Evolutionary conservation across 2,329 filamentous ascomycete species (phyloP), one percentile per base, ranked within the genome.

Genomic region (Ascochyta lentis): DNA sequence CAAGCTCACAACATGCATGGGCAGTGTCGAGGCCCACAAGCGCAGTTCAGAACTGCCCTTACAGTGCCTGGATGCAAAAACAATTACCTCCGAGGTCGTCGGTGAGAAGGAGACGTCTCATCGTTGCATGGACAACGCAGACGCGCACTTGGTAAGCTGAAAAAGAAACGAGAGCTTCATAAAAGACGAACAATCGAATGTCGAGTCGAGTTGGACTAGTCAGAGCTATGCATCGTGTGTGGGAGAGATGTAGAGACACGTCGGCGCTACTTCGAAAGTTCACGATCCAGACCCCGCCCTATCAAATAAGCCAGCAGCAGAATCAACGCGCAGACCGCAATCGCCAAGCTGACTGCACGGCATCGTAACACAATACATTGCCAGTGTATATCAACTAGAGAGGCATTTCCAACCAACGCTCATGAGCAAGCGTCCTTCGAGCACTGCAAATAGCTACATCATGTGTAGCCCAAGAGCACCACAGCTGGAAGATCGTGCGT

Each of bases 221-320:
- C 35, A 27, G 43, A 56, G 48, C 43, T 48, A 40, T 6, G 26
- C 9, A 29, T 46, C 29, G 31, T 33, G 35, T 35, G 53, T 50
- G 53, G 53, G 37, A 46, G n/a, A 37, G 35, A 50, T 9, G 34
- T 49, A 24, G 35, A 55, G 45, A 41, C 46, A 47, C 42, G 33
- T 52, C 43, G 54, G 54, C 54, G 54, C 54, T 56, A 52, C 47
- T 51, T 23, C 38, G 39, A 56, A 55, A 51, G 53, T 51, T 51
- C 54, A 29, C 47, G 54, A 51, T 56, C 54, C 48, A 43, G 48
- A 41, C 49, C 38, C 49, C 37, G 38, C 48, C 42, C 22, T 41
- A 22, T 29, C 38, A 5, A 10, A 4, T 31, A 31, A 31, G 29
- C 29, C 29, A 31, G 29, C 24, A 33, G 38, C 34, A 10, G 24